Percentiles rank a stretch among this genome's conserved stretches.
These are phyloP conservation scores for Paecilomyces dactylethromorphus DNA, from an alignment of 2,329 filamentous ascomycete species.

Conservation along the genomic window DNA sequence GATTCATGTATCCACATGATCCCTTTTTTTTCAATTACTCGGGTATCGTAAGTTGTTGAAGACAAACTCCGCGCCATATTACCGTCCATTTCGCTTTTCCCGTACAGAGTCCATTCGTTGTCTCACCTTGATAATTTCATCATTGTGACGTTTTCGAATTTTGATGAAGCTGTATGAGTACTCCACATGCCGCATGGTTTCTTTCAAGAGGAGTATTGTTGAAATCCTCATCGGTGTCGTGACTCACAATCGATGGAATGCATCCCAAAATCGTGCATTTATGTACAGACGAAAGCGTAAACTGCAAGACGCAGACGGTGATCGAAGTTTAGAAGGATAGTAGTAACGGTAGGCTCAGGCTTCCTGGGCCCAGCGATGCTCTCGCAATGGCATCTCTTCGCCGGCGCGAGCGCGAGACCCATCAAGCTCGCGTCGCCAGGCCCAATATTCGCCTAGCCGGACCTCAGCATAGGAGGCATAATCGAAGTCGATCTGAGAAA, in stretches of 20 bases:
- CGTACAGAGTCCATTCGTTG: conserved; percentile 1
- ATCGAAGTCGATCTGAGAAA: conserved; percentile 94
- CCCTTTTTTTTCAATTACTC: background rate
- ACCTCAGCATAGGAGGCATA: conserved; percentile 87
- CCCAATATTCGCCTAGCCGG: conserved; percentile 84
- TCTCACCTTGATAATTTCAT: background rate
- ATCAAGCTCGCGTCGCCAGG: conserved; percentile 71
- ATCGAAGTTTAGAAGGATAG: background rate
- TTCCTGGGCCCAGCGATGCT: conserved; percentile 70
- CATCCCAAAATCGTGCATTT: background rate
- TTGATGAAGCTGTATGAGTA: background rate
- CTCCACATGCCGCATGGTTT: background rate
- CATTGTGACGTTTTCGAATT: background rate
- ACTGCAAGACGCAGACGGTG: background rate
- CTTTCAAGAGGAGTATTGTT: conserved; percentile 1
- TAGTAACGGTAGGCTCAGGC: conserved; percentile 11
- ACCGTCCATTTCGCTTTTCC: background rate
- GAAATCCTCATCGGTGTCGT: background rate
- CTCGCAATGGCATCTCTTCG: conserved; percentile 63
- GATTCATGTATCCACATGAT: background rate
- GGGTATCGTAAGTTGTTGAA: conserved; percentile 12
- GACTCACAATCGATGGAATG: background rate
- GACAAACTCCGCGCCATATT: conserved; percentile 8
- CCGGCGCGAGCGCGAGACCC: conserved; percentile 51
- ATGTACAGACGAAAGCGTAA: background rate